These are phyloP conservation scores for Eucalyptus coolabah DNA, from an alignment of 345 rosid species.

Conservation along the genomic window DNA sequence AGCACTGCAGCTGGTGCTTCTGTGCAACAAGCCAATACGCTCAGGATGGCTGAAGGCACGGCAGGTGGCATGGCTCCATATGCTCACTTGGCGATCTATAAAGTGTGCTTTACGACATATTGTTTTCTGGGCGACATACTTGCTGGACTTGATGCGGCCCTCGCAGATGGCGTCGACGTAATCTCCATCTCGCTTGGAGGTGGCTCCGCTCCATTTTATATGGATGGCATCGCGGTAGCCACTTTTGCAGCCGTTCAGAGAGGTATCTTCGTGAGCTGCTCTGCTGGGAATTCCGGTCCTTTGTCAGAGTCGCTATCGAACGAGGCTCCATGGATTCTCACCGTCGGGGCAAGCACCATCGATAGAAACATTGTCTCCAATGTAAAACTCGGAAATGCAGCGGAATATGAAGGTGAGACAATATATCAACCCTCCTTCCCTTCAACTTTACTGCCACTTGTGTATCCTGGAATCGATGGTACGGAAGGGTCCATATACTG, in stretches of 20 bases:
- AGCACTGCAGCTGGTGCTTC: neutral
- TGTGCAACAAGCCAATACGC: neutral
- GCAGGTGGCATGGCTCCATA: neutral
- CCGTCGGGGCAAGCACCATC: neutral
- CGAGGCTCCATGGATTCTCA: neutral
- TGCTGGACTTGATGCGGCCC: neutral
- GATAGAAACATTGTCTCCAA: neutral
- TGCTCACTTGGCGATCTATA: neutral
- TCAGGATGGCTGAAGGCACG: neutral
- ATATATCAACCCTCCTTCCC: neutral
- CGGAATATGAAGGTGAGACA: neutral
- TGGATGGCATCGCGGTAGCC: neutral
- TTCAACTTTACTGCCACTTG: neutral
- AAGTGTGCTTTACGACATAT: neutral
- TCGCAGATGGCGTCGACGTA: neutral
- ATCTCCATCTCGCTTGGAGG: neutral
- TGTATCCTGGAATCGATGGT: neutral
- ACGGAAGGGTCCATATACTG: accelerated
- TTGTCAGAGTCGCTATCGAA: neutral
- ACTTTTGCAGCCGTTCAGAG: neutral
- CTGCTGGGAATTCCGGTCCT: neutral
- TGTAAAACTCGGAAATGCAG: neutral
- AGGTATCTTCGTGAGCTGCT: neutral
- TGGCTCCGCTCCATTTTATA: neutral
- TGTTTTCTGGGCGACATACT: neutral